These are phyloP conservation scores for Fusarium redolens DNA, from an alignment of 2,329 filamentous ascomycete species.

Conservation along the genomic window DNA sequence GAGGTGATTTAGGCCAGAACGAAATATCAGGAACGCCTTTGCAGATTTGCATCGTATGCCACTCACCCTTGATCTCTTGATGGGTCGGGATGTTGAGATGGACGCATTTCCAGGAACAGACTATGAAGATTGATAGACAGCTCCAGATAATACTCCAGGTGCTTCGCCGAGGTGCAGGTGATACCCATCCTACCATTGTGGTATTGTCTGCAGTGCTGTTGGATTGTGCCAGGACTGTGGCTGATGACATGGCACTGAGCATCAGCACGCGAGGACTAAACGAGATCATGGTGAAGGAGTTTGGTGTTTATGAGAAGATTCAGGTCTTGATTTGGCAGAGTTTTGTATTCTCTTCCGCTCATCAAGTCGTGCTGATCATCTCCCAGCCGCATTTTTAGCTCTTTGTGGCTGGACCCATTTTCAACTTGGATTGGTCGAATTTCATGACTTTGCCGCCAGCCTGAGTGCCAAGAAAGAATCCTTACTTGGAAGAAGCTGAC, in stretches of 20 bases:
- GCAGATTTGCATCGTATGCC: accelerated
- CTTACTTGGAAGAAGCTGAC: accelerated
- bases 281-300: too few species aligned
- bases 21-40: accelerated
- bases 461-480: neutral
- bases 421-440: neutral
- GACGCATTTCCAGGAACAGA: neutral
- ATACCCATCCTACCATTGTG: neutral
- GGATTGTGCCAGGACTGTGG: neutral
- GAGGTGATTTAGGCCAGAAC: accelerated
- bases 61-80: neutral
- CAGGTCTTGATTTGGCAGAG: too few species aligned
- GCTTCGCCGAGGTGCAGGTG: accelerated
- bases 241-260: too few species aligned
- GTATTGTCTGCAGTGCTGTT: neutral
- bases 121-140: neutral
- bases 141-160: neutral
- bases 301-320: too few species aligned
- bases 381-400: neutral
- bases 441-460: too few species aligned
- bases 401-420: accelerated
- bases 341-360: neutral
- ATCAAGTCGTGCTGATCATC: accelerated
- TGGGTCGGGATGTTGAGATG: neutral
- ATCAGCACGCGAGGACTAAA: too few species aligned